Evolutionary conservation across 2,329 filamentous ascomycete species (phyloP).

Genomic region (Aquanectria penicillioides): DNA sequence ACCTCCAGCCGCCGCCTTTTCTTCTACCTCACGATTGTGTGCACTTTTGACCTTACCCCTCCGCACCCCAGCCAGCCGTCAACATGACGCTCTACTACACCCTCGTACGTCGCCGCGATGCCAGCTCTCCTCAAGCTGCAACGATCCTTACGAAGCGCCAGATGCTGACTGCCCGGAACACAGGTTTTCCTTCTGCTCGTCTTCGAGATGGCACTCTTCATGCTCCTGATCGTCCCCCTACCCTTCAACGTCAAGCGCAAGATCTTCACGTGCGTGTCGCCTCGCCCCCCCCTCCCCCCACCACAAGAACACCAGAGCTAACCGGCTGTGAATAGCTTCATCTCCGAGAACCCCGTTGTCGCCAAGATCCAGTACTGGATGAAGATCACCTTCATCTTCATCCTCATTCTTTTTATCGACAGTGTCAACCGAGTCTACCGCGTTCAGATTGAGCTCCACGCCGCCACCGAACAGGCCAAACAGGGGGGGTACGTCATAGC

Average conservation of each 20-base stretch:
- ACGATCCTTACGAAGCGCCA: no score
- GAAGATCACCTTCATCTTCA: slow-evolving; percentile 99
- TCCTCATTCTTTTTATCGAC: slow-evolving; percentile 96
- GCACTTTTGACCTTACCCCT: slow-evolving; percentile 31
- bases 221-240: slow-evolving; percentile 84
- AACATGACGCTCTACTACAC: slow-evolving; percentile 69
- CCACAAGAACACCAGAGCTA: slow-evolving; percentile 2
- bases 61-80: slow-evolving; percentile 41
- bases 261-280: slow-evolving; percentile 74
- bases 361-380: slow-evolving; percentile 97
- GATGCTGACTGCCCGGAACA: slow-evolving; percentile 31
- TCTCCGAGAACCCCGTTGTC: slow-evolving; percentile 85
- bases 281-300: neutral
- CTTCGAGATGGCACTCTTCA: slow-evolving; percentile 84
- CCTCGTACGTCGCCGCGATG: slow-evolving; percentile 51
- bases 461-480: slow-evolving; percentile 69
- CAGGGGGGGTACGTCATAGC: slow-evolving; percentile 57
- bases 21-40: slow-evolving; percentile 1
- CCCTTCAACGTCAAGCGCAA: slow-evolving; percentile 87
- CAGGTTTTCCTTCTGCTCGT: slow-evolving; percentile 87
- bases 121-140: neutral
- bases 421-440: slow-evolving; percentile 96
- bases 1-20: slow-evolving; percentile 2
- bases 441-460: slow-evolving; percentile 87
- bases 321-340: slow-evolving; percentile 70